phyloP scores from a whole-genome alignment of 805 yeast genomes.

The Teunomyces cretensis region DNA sequence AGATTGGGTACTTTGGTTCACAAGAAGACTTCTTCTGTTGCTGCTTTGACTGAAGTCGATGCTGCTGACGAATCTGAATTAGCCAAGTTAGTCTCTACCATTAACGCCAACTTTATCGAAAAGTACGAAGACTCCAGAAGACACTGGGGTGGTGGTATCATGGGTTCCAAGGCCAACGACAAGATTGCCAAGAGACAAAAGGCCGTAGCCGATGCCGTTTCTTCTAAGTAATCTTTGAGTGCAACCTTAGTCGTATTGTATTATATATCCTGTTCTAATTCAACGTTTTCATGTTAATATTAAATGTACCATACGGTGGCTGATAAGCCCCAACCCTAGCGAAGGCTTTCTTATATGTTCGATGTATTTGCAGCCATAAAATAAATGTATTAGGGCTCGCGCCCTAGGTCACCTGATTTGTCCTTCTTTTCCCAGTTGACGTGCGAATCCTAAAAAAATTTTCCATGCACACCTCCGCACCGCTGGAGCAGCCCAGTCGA shows the following conservation, averaged over 20 bases:
- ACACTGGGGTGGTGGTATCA: conserved; percentile 99
- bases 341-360: too few relatives aligned
- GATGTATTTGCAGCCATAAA: background rate
- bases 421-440: background rate
- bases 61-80: conserved; percentile 94
- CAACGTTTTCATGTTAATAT: conserved; percentile 3
- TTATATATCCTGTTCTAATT: conserved; percentile 1
- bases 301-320: too few relatives aligned
- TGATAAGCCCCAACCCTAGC: too few relatives aligned
- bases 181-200: conserved; percentile 76
- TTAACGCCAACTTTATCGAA: conserved; percentile 89
- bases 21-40: conserved; percentile 96
- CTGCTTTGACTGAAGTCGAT: conserved; percentile 93
- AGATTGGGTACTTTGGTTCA: conserved; percentile 66
- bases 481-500: conserved; percentile 1
- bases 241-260: background rate
- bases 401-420: background rate
- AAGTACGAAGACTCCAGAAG: conserved; percentile 95
- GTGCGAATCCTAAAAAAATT: conserved; percentile 3
- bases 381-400: background rate
- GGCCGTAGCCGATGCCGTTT: conserved; percentile 37
- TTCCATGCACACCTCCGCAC: conserved; percentile 4
- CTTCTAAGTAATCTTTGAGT: conserved; percentile 6
- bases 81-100: conserved; percentile 87
- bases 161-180: conserved; percentile 92